These are phyloP conservation scores for Citrus trifoliata DNA, from an alignment of 345 rosid genomes.

Conservation along the genomic window DNA sequence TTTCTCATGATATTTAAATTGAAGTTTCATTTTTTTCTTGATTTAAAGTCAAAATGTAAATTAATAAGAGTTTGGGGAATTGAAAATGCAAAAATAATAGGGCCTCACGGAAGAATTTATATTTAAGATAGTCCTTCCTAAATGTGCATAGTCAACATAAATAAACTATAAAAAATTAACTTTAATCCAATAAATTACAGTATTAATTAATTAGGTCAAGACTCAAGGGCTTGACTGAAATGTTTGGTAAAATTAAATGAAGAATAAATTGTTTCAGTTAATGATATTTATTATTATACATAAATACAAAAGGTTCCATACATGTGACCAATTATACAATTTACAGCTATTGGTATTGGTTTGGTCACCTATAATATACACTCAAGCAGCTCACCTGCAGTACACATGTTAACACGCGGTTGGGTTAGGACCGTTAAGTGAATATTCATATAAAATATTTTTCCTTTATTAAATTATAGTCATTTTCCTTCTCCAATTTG, in stretches of 20 bases:
- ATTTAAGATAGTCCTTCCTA: not conserved
- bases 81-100: no score
- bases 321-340: not conserved
- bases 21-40: no score
- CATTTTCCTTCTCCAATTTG: not conserved
- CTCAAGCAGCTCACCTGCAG: not conserved
- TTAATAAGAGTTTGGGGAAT: no score
- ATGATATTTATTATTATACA: not conserved
- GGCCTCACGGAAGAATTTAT: not conserved
- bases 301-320: not conserved
- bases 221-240: not conserved
- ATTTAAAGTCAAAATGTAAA: no score
- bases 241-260: not conserved
- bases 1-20: no score
- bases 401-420: not conserved
- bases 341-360: not conserved
- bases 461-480: no score
- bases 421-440: not conserved
- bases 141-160: not conserved
- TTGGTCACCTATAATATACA: not conserved
- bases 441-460: no score
- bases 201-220: not conserved
- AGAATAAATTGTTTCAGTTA: not conserved
- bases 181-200: not conserved
- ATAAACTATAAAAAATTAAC: not conserved